phyloP scores from a whole-genome alignment of 441 rosid species.

The Bocquillonia castaneifolia region DNA sequence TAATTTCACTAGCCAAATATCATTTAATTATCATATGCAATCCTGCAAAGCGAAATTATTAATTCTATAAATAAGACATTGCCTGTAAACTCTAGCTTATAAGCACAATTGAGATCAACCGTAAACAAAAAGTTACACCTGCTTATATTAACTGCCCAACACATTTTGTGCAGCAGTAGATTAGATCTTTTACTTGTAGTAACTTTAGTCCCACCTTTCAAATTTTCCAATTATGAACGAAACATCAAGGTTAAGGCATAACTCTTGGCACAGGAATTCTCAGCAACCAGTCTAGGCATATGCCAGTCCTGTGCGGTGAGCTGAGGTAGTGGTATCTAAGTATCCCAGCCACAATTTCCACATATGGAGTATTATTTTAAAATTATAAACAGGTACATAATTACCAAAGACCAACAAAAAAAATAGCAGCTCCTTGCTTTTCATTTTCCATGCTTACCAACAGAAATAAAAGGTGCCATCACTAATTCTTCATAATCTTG shows the following conservation, averaged over 20 bases:
- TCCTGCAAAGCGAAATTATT: neutral
- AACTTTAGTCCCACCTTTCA: neutral
- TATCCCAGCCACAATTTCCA: neutral
- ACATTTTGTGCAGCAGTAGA: neutral
- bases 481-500: neutral
- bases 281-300: neutral
- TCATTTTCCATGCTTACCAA: neutral
- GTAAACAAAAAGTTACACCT: neutral
- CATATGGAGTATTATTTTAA: neutral
- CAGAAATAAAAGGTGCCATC: neutral
- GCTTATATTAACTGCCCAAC: neutral
- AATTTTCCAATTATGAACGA: neutral
- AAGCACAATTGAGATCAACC: neutral
- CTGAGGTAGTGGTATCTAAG: neutral
- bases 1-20: neutral
- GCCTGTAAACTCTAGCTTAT: neutral
- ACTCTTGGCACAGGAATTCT: neutral
- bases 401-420: neutral
- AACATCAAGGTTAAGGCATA: neutral
- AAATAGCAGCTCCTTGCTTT: neutral
- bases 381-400: neutral
- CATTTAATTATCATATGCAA: neutral
- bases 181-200: too few relatives aligned
- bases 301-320: neutral
- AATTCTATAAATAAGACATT: neutral